Evolutionary conservation across 2,329 filamentous ascomycete species (phyloP), one percentile per base, ranked within the genome.

Genomic region (Cercospora brassicicola): DNA sequence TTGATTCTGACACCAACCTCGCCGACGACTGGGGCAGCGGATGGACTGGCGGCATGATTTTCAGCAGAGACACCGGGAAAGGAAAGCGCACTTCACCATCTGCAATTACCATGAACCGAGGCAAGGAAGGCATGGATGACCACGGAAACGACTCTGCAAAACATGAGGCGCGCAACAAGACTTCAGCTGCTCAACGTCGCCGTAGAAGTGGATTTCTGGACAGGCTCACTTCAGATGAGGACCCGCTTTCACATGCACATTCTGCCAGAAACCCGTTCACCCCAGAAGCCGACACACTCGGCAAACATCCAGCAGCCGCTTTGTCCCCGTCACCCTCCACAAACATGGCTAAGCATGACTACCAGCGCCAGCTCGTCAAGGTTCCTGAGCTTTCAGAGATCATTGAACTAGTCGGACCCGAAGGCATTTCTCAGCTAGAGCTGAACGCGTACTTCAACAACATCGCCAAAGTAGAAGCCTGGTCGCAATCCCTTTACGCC

Each of bases 391-490:
- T 26, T 18, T 20, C n/a, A 3, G 62, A 64, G 7, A 33, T 64
- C 18, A 28, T 42, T n/a, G 18, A 64, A 11, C 31, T 64, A 28
- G 39, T 64, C 33, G 62, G 62, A 3, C 18, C 11, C 2, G 26
- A 64, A 15, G 62, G 62, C n/a, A 56, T 36, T 18, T 55, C 62
- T 39, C 48, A 39, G 31, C 15, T 23, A 9, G 62, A 64, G 20
- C 30, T 51, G 5, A 55, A 33, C 48, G 56, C 23, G 18, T 42
- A 56, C 31, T 64, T 39, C 62, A 33, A 57, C 20, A 31, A 64
- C 28, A 55, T 64, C 13, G 31, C 62, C 2, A 42, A 62, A 51
- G 59, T 18, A 11, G 30, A 56, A 56, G 28, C 18, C 31, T 33
- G 48, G 15, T 26, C 18, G 11, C 26, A 20, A 6, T 64, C 62